phyloP scores from a whole-genome alignment of 2,329 filamentous ascomycete species.

The Phialophora chinensis region DNA sequence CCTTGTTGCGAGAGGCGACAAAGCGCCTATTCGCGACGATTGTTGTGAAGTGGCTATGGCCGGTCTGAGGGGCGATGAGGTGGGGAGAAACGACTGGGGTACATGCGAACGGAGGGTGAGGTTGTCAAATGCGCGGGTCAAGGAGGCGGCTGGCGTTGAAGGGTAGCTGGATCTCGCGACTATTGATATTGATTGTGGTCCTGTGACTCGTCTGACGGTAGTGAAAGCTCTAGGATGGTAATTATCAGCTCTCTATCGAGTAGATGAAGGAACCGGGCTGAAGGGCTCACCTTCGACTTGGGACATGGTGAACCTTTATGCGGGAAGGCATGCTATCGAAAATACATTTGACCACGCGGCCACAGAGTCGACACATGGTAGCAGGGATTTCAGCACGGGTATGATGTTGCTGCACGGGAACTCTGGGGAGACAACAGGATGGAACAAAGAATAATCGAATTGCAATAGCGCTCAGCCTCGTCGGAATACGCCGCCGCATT shows the following conservation, averaged over 20 bases:
- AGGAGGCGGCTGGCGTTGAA: conserved; percentile 22
- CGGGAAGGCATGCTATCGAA: conserved; percentile 41
- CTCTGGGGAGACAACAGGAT: not conserved
- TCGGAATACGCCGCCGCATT: not conserved
- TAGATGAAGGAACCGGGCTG: not conserved
- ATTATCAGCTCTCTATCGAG: conserved; percentile 14
- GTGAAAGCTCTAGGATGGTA: conserved; percentile 32
- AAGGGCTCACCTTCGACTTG: conserved; percentile 34
- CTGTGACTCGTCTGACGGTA: conserved; percentile 31
- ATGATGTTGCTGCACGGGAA: conserved; percentile 1
- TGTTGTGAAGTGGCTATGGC: not conserved
- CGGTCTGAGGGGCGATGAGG: conserved; percentile 15
- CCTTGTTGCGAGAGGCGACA: conserved; percentile 36
- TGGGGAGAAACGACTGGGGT: conserved; percentile 2
- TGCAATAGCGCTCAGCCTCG: conserved; percentile 1
- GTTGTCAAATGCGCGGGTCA: conserved; percentile 30
- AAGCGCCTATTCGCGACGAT: conserved; percentile 4
- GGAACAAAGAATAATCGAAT: conserved; percentile 1
- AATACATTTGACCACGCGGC: conserved; percentile 39
- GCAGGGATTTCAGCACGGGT: not conserved
- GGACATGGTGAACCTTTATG: conserved; percentile 30
- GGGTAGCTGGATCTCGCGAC: not conserved
- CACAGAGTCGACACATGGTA: conserved; percentile 41
- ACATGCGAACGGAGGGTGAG: conserved; percentile 26
- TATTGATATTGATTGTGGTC: conserved; percentile 1